Evolutionary conservation across 495 filamentous ascomycete genomes (phyloP).

Genomic region (Aspergillus funiculosus): DNA sequence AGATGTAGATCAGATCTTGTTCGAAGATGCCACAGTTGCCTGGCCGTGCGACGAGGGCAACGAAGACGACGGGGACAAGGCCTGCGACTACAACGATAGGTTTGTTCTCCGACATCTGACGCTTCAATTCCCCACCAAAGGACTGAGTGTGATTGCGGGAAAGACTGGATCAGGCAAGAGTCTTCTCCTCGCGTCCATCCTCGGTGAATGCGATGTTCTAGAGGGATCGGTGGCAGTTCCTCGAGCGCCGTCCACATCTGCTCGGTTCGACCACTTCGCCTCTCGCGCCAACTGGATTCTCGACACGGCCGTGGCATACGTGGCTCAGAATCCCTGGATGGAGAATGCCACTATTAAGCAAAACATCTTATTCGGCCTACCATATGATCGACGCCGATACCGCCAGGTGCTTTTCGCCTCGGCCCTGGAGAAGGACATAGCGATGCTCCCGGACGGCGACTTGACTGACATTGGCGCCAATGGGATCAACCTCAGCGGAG

Average conservation of each 20-base stretch:
- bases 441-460: conserved; percentile 66
- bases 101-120: conserved; percentile 61
- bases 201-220: conserved; percentile 52
- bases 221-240: conserved; percentile 44
- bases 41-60: conserved; percentile 55
- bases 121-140: conserved; percentile 56
- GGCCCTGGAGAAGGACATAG: conserved; percentile 63
- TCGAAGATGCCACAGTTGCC: conserved; percentile 64
- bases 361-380: conserved; percentile 67
- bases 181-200: conserved; percentile 52
- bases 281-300: conserved; percentile 66
- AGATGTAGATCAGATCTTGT: conserved; percentile 52
- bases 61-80: conserved; percentile 19
- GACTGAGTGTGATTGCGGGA: conserved; percentile 56
- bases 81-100: conserved; percentile 44
- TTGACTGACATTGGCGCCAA: conserved; percentile 72
- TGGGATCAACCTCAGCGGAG: conserved; percentile 74
- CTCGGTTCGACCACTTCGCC: conserved; percentile 49
- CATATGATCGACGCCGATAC: conserved; percentile 60
- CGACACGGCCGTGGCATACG: conserved; percentile 60
- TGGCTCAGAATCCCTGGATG: conserved; percentile 77
- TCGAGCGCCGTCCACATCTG: conserved; percentile 22
- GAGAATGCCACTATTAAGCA: conserved; percentile 70
- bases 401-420: conserved; percentile 57
- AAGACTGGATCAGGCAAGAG: conserved; percentile 55